phyloP scores from a whole-genome alignment of 352 stramenopile species.

The Globisporangium radiosum region DNA sequence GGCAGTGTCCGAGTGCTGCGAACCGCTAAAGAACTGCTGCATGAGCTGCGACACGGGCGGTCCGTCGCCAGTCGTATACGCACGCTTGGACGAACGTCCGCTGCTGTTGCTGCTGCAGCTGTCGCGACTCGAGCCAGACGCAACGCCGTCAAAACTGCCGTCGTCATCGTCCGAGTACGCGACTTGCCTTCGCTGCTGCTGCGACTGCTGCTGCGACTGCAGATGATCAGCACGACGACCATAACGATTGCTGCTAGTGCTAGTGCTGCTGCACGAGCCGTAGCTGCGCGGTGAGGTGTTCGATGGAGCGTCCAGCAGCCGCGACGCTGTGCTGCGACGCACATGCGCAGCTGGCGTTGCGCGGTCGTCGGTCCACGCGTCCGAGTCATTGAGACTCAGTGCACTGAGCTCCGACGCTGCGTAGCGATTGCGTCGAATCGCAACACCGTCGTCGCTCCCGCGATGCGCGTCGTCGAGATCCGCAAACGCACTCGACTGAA shows the following conservation, averaged over 20 bases:
- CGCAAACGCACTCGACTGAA: no score
- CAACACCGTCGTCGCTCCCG: slow-evolving; percentile 17
- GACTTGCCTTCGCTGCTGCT: not conserved
- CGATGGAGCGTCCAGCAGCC: not conserved
- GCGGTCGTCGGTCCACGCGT: slow-evolving; percentile 54
- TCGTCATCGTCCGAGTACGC: slow-evolving; percentile 1
- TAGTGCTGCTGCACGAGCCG: not conserved
- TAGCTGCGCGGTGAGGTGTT: not conserved
- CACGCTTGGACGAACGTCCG: not conserved
- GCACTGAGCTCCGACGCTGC: slow-evolving; percentile 53
- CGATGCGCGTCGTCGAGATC: slow-evolving; percentile 1
- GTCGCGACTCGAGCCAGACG: not conserved
- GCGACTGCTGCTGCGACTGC: not conserved
- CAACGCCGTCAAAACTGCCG: not conserved
- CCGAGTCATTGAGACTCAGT: slow-evolving; percentile 76
- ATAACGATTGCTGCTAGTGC: no score
- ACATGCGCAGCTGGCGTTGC: no score
- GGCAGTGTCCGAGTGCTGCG: not conserved
- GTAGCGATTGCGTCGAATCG: slow-evolving; percentile 1
- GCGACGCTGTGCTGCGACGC: slow-evolving; percentile 1
- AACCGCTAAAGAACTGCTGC: slow-evolving; percentile 42
- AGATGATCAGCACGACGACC: no score
- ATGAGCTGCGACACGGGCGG: slow-evolving; percentile 44
- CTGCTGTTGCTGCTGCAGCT: not conserved
- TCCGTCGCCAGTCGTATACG: slow-evolving; percentile 1